phyloP scores from a whole-genome alignment of 164 flowering plant genomes.

The Stephania cephalantha region DNA sequence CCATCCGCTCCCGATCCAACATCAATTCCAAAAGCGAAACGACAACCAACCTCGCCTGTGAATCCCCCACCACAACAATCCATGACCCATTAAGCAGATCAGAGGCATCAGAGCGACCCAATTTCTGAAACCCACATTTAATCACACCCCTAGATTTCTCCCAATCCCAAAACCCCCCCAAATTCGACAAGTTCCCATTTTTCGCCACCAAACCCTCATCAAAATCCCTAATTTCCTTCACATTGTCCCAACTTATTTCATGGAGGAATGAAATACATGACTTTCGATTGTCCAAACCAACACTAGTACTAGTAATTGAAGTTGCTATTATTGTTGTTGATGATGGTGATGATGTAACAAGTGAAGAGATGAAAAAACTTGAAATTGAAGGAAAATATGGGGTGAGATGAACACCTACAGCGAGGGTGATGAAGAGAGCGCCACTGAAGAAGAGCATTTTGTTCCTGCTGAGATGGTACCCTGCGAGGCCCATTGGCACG shows the following conservation, averaged over 20 bases:
- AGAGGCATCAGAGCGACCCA: slow-evolving; percentile 46
- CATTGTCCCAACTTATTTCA: slow-evolving; percentile 38
- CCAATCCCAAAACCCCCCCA: slow-evolving; percentile 53
- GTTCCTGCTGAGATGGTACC: slow-evolving; percentile 91
- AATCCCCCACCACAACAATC: slow-evolving; percentile 91
- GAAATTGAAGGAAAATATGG: slow-evolving; percentile 73
- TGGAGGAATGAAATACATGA: slow-evolving; percentile 68
- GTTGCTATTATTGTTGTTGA: too few species aligned
- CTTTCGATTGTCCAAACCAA: slow-evolving; percentile 33
- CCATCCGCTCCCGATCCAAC: slow-evolving; percentile 42
- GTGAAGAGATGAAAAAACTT: slow-evolving; percentile 27
- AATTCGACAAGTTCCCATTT: slow-evolving; percentile 4
- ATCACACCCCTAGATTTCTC: slow-evolving; percentile 24
- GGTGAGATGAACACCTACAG: slow-evolving; percentile 78
- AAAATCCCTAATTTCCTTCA: slow-evolving; percentile 12
- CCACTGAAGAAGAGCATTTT: slow-evolving; percentile 91
- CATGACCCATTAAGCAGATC: slow-evolving; percentile 89
- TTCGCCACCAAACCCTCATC: background rate
- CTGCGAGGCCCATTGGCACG: slow-evolving; percentile 92
- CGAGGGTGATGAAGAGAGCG: slow-evolving; percentile 80
- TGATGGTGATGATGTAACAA: slow-evolving; percentile 18
- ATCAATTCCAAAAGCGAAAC: slow-evolving; percentile 52
- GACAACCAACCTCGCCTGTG: slow-evolving; percentile 64
- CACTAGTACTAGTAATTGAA: background rate
- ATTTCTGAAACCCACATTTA: slow-evolving; percentile 61